phyloP scores from a whole-genome alignment of 2,329 filamentous ascomycete species.

The Hypoxylon sp. region DNA sequence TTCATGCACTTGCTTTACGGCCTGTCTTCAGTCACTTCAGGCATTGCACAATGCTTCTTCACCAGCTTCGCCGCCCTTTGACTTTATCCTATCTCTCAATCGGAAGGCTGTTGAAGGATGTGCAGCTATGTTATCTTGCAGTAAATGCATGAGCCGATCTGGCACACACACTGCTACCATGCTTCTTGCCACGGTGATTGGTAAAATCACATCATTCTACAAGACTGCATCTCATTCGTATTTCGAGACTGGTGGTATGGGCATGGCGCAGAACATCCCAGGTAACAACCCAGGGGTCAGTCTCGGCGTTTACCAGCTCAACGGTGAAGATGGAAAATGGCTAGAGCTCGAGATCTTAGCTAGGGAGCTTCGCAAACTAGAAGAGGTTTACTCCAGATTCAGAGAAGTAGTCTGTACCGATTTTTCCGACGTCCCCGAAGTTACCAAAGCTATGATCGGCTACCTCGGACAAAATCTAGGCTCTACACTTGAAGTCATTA shows the following conservation, averaged over 20 bases:
- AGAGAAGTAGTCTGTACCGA: slow-evolving; percentile 59
- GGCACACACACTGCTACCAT: slow-evolving; percentile 63
- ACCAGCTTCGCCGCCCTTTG: slow-evolving; percentile 59
- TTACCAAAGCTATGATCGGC: slow-evolving; percentile 62
- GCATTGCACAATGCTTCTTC: slow-evolving; percentile 63
- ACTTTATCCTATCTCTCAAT: slow-evolving; percentile 62
- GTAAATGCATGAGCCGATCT: slow-evolving; percentile 61
- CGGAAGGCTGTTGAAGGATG: slow-evolving; percentile 65
- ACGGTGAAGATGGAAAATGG: slow-evolving; percentile 63
- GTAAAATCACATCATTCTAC: slow-evolving; percentile 64
- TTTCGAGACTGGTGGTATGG: slow-evolving; percentile 54
- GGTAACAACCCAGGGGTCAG: slow-evolving; percentile 56
- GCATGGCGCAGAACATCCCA: slow-evolving; percentile 33
- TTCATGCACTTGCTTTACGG: slow-evolving; percentile 63
- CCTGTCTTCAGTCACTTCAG: slow-evolving; percentile 63
- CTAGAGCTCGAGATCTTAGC: slow-evolving; percentile 64
- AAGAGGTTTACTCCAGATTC: slow-evolving; percentile 63
- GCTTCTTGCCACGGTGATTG: slow-evolving; percentile 66
- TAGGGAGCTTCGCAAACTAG: slow-evolving; percentile 64
- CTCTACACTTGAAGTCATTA: slow-evolving; percentile 60
- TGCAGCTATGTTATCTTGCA: slow-evolving; percentile 62
- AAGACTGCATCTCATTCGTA: slow-evolving; percentile 59
- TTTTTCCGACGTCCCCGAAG: slow-evolving; percentile 59
- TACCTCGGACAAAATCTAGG: slow-evolving; percentile 62
- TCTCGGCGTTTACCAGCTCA: slow-evolving; percentile 62